Base-by-base conservation (phyloP, 2,329 filamentous ascomycete species). In the Fusarium azukiicola region DNA sequence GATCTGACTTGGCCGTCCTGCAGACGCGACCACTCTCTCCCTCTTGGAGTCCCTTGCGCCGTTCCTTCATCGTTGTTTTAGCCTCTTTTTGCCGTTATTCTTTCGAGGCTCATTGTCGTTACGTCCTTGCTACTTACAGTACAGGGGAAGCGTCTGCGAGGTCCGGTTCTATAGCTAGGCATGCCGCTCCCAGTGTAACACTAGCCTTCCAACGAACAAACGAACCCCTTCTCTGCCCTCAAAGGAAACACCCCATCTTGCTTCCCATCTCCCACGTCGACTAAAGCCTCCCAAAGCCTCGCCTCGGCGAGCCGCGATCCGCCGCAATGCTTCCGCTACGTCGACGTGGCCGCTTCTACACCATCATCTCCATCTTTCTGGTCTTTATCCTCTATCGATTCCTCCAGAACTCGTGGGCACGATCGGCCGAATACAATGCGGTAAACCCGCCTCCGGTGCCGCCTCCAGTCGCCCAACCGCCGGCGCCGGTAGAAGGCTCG, bases 311-410 rank as follows among this genome's bases (percentile, higher is more conserved):
- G 80, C 79, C 67, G 74, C 76, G 67, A 75, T 66, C 68, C 56
- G 63, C 73, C 69, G 74, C 54, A 79, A 85, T 82, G 81, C 93
- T 95, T 91, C 85, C 92, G 17, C 77, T 79, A 73, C 92, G 94
- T 68, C 89, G 94, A 81, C 90, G 93, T 84, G 94, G 94, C 82
- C 91, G 94, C 74, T 88, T 94, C 73, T 93, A 94, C 76, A 84
- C 93, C 46, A 84, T 93, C 75, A 91, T 91, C 80, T 90, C 93
- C 71, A 85, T 92, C 76, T 84, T 94, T 72, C 85, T 93, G 67
- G 85, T 93, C 67, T 87, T 95, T 75, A 88, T 92, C 69, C 85
- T 93, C 68, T 91, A 91, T 82, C 91, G 90, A 74, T 85, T 90
- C 72, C 86, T 87, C 50, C 85, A 87, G 72, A 90, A 88, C 77